phyloP scores from a whole-genome alignment of 352 stramenopile species.

The Phytophthora foliorum region DNA sequence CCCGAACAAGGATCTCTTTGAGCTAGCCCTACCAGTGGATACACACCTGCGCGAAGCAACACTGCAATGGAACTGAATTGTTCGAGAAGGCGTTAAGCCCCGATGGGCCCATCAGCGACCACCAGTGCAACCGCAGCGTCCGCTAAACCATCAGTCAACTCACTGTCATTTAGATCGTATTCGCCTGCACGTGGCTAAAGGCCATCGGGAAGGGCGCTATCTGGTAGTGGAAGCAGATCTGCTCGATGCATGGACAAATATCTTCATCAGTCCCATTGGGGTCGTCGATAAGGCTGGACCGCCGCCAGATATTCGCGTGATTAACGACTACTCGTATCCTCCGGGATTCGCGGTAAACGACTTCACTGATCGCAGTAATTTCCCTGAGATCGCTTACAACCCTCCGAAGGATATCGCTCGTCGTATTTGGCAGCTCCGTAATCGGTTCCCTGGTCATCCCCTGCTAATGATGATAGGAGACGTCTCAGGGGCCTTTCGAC shows the following conservation, averaged over 20 bases:
- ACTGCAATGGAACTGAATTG: not conserved
- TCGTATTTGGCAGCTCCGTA: not conserved
- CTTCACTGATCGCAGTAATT: conserved; percentile 3
- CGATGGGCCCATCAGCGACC: not conserved
- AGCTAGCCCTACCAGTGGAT: not conserved
- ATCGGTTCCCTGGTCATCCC: not conserved
- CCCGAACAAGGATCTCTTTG: not conserved
- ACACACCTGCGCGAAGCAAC: not conserved
- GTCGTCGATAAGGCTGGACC: not conserved
- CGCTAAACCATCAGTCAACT: conserved; percentile 1
- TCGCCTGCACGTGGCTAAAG: conserved; percentile 4
- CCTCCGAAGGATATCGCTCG: not conserved
- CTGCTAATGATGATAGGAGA: conserved; percentile 7
- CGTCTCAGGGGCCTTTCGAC: not conserved
- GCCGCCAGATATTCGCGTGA: not conserved
- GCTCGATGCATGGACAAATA: not conserved
- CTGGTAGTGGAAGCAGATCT: conserved; percentile 5
- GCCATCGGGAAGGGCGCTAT: conserved; percentile 4
- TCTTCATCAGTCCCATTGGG: conserved; percentile 9
- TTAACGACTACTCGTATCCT: conserved; percentile 3
- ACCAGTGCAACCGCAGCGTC: not conserved
- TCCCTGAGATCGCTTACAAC: conserved; percentile 1
- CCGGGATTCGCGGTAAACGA: conserved; percentile 1
- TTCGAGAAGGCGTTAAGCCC: conserved; percentile 1
- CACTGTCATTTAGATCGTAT: not conserved